Evolutionary conservation across 2,329 filamentous ascomycete genomes (phyloP).

Genomic region (Fusarium sp.): DNA sequence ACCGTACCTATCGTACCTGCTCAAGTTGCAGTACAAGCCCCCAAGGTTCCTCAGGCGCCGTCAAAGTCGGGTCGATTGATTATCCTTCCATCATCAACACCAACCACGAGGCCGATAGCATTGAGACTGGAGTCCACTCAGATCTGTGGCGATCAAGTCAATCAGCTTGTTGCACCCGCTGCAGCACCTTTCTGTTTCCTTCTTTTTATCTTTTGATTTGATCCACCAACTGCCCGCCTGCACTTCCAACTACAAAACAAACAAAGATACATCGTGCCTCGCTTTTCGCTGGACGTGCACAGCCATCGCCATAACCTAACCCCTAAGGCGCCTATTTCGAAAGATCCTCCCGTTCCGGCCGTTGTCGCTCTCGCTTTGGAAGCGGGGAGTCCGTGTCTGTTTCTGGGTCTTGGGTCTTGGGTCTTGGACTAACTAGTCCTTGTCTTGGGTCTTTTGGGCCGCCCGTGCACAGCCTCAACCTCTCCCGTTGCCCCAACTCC

Average conservation of each 20-base stretch:
- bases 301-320: neutral
- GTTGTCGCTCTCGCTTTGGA: conserved; percentile 45
- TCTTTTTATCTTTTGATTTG: neutral
- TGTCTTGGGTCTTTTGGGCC: conserved; percentile 43
- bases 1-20: neutral
- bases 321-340: neutral
- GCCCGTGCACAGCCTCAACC: conserved; percentile 53
- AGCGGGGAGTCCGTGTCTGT: conserved; percentile 49
- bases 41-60: conserved; percentile 30
- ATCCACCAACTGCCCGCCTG: conserved; percentile 6
- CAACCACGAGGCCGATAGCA: conserved; percentile 24
- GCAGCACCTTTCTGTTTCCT: neutral
- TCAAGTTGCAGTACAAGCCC: conserved; percentile 16
- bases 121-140: conserved; percentile 27
- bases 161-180: conserved; percentile 1
- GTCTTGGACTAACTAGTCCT: conserved; percentile 8
- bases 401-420: conserved; percentile 5
- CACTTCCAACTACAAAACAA: neutral
- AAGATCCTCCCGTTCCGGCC: conserved; percentile 47
- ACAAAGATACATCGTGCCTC: conserved; percentile 4
- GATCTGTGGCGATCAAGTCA: conserved; percentile 22
- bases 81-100: conserved; percentile 37
- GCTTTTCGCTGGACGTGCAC: conserved; percentile 5
- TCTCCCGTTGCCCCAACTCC: conserved; percentile 42
- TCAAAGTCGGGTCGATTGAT: conserved; percentile 35